phyloP scores from a whole-genome alignment of 2,329 filamentous ascomycete species.

The Coniosporium tulheliwenetii region DNA sequence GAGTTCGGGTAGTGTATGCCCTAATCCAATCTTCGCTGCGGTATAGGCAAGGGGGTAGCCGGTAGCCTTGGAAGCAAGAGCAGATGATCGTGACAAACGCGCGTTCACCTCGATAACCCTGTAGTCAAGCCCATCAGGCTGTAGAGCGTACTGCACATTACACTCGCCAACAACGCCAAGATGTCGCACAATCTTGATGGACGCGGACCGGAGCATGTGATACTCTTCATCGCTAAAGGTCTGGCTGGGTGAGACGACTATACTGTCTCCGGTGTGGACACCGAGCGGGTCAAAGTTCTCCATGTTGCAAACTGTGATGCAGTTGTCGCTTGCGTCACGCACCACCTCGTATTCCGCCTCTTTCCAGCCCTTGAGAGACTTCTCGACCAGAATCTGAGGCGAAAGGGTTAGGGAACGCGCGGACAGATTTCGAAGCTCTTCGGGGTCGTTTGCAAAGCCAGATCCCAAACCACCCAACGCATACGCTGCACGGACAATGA shows the following conservation, averaged over 20 bases:
- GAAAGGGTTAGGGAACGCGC: slow-evolving; percentile 85
- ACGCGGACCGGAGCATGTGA: slow-evolving; percentile 94
- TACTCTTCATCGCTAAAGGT: slow-evolving; percentile 97
- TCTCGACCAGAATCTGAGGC: slow-evolving; percentile 94
- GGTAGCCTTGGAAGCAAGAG: slow-evolving; percentile 92
- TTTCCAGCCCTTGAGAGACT: slow-evolving; percentile 98
- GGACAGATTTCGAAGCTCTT: slow-evolving; percentile 87
- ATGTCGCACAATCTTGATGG: slow-evolving; percentile 97
- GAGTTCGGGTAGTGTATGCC: slow-evolving; percentile 85
- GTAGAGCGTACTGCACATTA: slow-evolving; percentile 94
- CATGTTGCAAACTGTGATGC: slow-evolving; percentile 98
- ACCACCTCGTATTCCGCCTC: slow-evolving; percentile 98
- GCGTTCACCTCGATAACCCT: slow-evolving; percentile 98
- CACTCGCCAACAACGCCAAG: slow-evolving; percentile 96
- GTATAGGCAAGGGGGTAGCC: slow-evolving; percentile 96
- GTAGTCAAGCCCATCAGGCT: slow-evolving; percentile 94
- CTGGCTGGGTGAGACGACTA: slow-evolving; percentile 93
- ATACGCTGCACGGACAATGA: slow-evolving; percentile 95
- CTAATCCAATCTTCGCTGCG: slow-evolving; percentile 93
- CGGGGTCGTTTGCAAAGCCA: slow-evolving; percentile 84
- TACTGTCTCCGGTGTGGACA: slow-evolving; percentile 96
- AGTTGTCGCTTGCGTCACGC: slow-evolving; percentile 93
- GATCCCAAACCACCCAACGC: slow-evolving; percentile 91
- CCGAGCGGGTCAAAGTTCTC: slow-evolving; percentile 97
- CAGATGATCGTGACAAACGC: slow-evolving; percentile 92